These are phyloP conservation scores for Diplocarpon mali DNA, from an alignment of 2,329 filamentous ascomycete genomes.

Conservation along the genomic window DNA sequence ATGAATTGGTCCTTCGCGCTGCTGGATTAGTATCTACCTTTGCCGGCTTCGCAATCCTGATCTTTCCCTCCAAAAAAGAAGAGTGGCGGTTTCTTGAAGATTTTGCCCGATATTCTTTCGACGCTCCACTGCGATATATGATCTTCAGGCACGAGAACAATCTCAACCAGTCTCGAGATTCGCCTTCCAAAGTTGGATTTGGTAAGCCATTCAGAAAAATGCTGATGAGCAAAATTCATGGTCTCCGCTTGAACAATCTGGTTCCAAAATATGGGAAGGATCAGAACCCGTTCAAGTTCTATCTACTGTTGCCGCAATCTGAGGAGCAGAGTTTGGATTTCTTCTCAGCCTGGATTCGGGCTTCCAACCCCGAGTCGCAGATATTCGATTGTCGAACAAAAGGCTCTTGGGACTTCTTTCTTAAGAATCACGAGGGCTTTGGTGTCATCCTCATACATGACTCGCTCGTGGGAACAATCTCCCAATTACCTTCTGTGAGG, in stretches of 20 bases:
- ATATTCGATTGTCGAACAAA: conserved; percentile 32
- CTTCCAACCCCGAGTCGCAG: conserved; percentile 30
- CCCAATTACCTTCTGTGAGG: conserved; percentile 13
- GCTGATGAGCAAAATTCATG: conserved; percentile 15
- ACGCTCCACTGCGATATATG: conserved; percentile 17
- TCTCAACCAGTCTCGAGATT: background rate
- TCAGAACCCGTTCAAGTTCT: conserved; percentile 30
- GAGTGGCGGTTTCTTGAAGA: conserved; percentile 24
- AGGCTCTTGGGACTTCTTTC: conserved; percentile 39
- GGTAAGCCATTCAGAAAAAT: conserved; percentile 10
- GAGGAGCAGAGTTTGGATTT: conserved; percentile 28
- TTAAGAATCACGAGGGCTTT: conserved; percentile 11
- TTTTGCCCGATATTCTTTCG: background rate
- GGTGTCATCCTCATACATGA: conserved; percentile 24
- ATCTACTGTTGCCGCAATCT: conserved; percentile 37
- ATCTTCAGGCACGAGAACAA: conserved; percentile 15
- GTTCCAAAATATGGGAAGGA: conserved; percentile 6
- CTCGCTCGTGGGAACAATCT: conserved; percentile 13
- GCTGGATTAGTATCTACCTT: conserved; percentile 16
- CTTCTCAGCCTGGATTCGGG: conserved; percentile 36
- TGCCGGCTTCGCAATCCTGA: conserved; percentile 15
- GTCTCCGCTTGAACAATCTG: conserved; percentile 15
- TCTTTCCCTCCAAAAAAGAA: conserved; percentile 19
- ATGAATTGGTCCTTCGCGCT: conserved; percentile 15
- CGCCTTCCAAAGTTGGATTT: background rate